Base-by-base conservation (phyloP, 129 eudicot genomes). In the Escallonia rubra region DNA sequence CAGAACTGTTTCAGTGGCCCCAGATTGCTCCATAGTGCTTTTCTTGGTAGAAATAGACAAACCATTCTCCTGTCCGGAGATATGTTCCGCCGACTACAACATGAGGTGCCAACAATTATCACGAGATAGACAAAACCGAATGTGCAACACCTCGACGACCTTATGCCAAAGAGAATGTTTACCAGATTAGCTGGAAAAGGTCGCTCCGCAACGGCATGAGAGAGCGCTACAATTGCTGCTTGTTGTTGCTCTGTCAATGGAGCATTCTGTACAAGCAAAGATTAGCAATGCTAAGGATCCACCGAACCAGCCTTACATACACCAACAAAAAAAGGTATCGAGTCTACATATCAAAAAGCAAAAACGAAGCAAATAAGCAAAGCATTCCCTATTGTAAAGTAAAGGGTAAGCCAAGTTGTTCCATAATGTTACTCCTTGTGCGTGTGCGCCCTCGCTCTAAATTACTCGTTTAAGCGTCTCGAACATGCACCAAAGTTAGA, bases 181-280 rank as follows among this genome's bases (percentile, higher is more conserved):
- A 86, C 98, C 75, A 89, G 78, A 75, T 84, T 86, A 44, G 89
- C 66, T 43, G 98, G 96, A 80, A 86, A 89, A 39, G 98, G 96
- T 51, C 95, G 85, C 71, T 93, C 98, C 40, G 91, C 87, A 68
- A 89, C 91, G 9, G 92, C 96, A 80, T 93, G 95, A 66, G 96
- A 89, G 49, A 93, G 91, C 40, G 95, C 98, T 42, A 75, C 68
- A 70, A 93, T 93, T 60, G 96, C 98, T 43, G 95, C 90, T 80
- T 86, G 96, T 73, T 93, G 96, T 65, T 93, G 96, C 81, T 89
- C 98, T 11, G 96, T 93, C 77, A 93, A 68, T 39, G 96, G 98
- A 72, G 98, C 95, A 84, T 84, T 88, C 98, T 93, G 78, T 45
- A 68, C 66, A 64, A 67, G 34, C 57, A 63, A 64, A 74, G 63